Percentiles rank a stretch among this genome's conserved stretches.
phyloP scores from a whole-genome alignment of 2,329 filamentous ascomycete genomes.

The Metarhizium robertsii region DNA sequence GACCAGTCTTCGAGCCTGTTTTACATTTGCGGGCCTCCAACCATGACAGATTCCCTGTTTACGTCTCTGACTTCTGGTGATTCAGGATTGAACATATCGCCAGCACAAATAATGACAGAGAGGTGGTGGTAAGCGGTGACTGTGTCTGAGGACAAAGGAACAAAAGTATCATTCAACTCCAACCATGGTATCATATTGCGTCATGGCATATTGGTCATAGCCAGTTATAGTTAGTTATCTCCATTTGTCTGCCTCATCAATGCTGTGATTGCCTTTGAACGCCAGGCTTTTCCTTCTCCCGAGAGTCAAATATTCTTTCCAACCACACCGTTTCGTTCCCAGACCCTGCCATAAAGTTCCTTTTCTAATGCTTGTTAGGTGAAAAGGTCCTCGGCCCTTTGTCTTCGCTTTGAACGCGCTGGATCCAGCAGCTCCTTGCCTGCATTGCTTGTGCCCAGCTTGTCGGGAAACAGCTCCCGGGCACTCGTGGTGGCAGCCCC shows the following conservation, averaged over 20 bases:
- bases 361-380: conserved; percentile 26
- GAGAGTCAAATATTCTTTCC: not conserved
- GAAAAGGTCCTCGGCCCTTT: conserved; percentile 66
- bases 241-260: not conserved
- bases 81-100: conserved; percentile 27
- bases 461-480: conserved; percentile 62
- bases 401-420: conserved; percentile 43
- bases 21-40: conserved; percentile 59
- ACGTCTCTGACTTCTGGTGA: conserved; percentile 27
- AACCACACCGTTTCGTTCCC: not conserved
- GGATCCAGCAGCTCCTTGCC: conserved; percentile 60
- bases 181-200: conserved; percentile 17
- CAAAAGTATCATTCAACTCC: not conserved
- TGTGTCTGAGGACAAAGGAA: not conserved
- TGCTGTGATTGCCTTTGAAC: not conserved
- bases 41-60: conserved; percentile 61
- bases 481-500: conserved; percentile 40
- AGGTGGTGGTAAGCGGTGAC: conserved; percentile 48
- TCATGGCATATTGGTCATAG: not conserved
- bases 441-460: conserved; percentile 44
- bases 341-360: not conserved
- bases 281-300: not conserved
- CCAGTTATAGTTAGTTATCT: not conserved
- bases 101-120: conserved; percentile 44
- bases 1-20: conserved; percentile 35